Evolutionary conservation across 352 stramenopile species (phyloP), one percentile per base, ranked within the genome.

Genomic region (Globisporangium rhizosaccharum): DNA sequence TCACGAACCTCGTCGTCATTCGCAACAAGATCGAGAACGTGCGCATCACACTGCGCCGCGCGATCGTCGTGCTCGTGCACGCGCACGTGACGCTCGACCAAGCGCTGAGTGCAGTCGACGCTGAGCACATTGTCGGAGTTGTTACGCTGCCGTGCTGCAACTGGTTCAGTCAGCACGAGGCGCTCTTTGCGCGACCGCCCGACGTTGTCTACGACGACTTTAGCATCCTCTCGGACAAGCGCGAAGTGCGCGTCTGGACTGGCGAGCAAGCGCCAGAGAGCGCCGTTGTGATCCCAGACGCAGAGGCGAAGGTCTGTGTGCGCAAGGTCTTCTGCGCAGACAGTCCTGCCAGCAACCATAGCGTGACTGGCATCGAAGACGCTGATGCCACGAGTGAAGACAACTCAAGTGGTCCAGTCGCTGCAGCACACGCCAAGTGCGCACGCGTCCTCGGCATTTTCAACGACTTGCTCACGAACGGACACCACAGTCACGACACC

Each of bases 21-120:
- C 71, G 79, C 63, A 89, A 90, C 65, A 93, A 93, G 61, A 91
- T 93, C 48, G 81, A 93, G 50, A 87, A 91, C 33, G 79, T 93
- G 18, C 79, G 78, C 30, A 89, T 91, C 59, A 59, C 63, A 1
- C 53, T 93, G 46, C 66, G 69, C 0, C 64, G 76, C 18, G 84
- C 73, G 1, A 77, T 93, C 47, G 59, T 91, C 37, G 78, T 91
- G 42, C 67, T 93, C 0, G 79, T 93, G n/a, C 84, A 91, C 47
- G 81, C 84, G 0, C 84, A 93, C 52, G 79, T 93, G 64, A 89
- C 84, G 50, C 59, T 93, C 25, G 72, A 80, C 15, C 84, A 93
- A 61, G 81, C 81, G 2, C 53, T 93, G 51, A 72, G 71, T 41
- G 77, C 81, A 2, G 71, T 93, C 20, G 71, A 88, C 37, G 81